Conservation (phyloP, 441 rosid species). For the Populus hybrid region DNA sequence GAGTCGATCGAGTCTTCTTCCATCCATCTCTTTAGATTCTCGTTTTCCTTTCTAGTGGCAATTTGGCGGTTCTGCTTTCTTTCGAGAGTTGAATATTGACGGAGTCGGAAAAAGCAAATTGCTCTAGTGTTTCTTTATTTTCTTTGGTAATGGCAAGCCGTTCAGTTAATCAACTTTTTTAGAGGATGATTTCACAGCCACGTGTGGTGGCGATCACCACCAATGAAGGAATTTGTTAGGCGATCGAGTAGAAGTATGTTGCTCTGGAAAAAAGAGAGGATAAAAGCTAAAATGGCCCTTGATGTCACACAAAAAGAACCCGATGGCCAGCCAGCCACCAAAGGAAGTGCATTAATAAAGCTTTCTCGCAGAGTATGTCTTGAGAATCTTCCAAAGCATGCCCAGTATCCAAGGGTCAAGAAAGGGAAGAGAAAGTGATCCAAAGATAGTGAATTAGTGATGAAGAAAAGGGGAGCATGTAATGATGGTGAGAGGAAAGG, state of each 20-base stretch:
- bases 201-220: constrained; percentile 5
- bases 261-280: constrained; percentile 15
- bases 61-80: no score
- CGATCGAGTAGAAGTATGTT: neutral
- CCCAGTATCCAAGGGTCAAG: neutral
- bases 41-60: no score
- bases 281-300: neutral
- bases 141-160: no score
- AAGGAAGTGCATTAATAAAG: neutral
- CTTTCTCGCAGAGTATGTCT: neutral
- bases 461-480: neutral
- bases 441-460: neutral
- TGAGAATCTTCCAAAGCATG: constrained; percentile 29
- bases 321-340: neutral
- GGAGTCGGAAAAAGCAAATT: no score
- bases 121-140: no score
- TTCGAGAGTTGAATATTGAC: no score
- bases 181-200: neutral
- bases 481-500: neutral
- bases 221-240: neutral
- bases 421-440: constrained; percentile 8
- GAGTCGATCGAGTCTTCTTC: no score
- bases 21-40: no score
- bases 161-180: no score
- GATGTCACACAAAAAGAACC: neutral